Base-by-base conservation (phyloP, 768 basidiomycete species). In the Tephrocybe sp. region DNA sequence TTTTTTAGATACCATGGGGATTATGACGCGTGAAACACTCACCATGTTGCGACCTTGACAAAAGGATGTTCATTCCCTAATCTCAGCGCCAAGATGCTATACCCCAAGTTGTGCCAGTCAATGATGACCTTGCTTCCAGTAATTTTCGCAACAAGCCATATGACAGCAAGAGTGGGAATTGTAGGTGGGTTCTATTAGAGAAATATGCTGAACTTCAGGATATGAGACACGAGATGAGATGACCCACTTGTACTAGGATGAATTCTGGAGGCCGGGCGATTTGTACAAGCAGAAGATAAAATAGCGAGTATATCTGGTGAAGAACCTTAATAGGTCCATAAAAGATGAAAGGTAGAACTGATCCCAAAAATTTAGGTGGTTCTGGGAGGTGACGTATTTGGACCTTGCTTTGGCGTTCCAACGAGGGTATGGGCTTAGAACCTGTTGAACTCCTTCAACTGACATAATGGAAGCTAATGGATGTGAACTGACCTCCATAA, bases 91-190 rank as follows among this genome's bases (percentile, higher is more conserved):
- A 99, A 80, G 40, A 98, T 93, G 56, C 85, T 96, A 65, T 92
- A 94, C 14, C 97, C 97, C 20, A 96, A 80, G 66, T 99, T 99
- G 65, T 99, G 97, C 97, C 97, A 99, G 70, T 99, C 97, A 48
- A 99, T 94, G 53, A 99, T 89, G 57, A 99, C 74, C 60, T 89
- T 92, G 57, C 86, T 87, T 3, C 89, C 86, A 14, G 83, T 77
- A 13, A 92, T 60, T 16, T 72, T 63, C 17, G 80, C 79, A 1
- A 86, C 83, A 22, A 93, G 66, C 76, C 89, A 89, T 2, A 90
- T 92, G 16, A 98, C 72, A 2, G 86, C 85, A 14, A 99, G 79
- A 0, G 95, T 95, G 1, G 97, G 97, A 33, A 99, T 94, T 53
- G 89, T 90, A 8, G 97, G 97, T 22, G 97, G 97, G 62, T 98